A percentile compares a stretch with the other conserved stretches of the same genome.
Evolutionary conservation across 2,329 filamentous ascomycete genomes (phyloP).

Genomic region (Ophioceras dolichostomum): DNA sequence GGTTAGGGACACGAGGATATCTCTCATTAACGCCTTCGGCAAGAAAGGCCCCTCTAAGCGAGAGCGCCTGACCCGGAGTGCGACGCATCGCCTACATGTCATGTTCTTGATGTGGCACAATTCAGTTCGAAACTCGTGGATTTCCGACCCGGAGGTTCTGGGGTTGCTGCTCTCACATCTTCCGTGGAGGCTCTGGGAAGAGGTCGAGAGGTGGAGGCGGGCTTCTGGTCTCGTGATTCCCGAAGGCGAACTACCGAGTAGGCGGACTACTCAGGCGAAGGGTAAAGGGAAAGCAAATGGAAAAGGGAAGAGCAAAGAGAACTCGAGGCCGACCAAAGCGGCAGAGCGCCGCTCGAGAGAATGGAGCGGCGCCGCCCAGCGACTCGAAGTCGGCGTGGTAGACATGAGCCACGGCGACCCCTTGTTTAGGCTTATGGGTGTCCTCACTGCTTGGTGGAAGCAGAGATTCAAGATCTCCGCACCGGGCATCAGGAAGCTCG

Average conservation of each 20-base stretch:
- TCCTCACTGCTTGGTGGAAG: conserved; percentile 78
- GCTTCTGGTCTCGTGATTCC: conserved; percentile 48
- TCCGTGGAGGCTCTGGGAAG: conserved; percentile 53
- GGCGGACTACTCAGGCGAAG: neutral
- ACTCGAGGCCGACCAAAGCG: conserved; percentile 22
- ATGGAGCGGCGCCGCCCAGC: conserved; percentile 59
- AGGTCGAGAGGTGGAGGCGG: conserved; percentile 60
- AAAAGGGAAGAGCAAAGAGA: conserved; percentile 25
- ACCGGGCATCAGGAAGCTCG: conserved; percentile 76
- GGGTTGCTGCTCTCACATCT: conserved; percentile 65
- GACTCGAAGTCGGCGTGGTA: conserved; percentile 55
- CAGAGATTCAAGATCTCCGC: conserved; percentile 66
- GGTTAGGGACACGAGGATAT: conserved; percentile 43
- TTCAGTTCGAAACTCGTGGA: conserved; percentile 69
- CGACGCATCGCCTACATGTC: conserved; percentile 82
- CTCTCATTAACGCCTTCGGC: conserved; percentile 46
- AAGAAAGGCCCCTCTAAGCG: conserved; percentile 83
- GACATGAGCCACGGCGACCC: conserved; percentile 80
- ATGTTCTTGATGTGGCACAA: conserved; percentile 85
- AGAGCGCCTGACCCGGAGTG: conserved; percentile 63
- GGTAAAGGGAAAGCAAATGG: conserved; percentile 13
- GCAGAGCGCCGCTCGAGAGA: conserved; percentile 37
- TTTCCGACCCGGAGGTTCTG: conserved; percentile 66
- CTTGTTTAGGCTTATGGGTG: conserved; percentile 61
- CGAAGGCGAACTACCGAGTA: conserved; percentile 12